Evolutionary conservation across 2,329 filamentous ascomycete genomes (phyloP).

Genomic region (Xylariaceae sp.): DNA sequence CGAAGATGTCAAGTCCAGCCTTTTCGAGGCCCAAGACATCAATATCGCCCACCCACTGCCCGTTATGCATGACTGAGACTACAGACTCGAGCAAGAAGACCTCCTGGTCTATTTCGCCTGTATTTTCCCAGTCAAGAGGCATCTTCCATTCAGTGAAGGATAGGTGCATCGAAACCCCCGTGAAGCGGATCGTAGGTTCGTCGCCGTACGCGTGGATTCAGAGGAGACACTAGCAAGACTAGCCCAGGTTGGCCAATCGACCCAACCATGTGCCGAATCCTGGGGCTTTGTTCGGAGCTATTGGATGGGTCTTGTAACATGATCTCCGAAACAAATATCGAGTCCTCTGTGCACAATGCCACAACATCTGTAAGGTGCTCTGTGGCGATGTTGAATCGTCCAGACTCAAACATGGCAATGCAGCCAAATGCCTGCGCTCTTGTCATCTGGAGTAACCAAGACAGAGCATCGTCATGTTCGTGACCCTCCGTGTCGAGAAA

Average conservation of each 20-base stretch:
- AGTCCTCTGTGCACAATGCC: conserved; percentile 5
- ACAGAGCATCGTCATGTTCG: neutral
- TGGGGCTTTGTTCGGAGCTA: neutral
- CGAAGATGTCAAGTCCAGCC: conserved; percentile 1
- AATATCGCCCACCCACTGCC: conserved; percentile 13
- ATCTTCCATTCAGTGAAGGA: conserved; percentile 16
- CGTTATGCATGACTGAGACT: conserved; percentile 10
- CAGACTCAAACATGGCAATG: conserved; percentile 14
- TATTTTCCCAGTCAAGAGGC: conserved; percentile 5
- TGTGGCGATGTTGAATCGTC: conserved; percentile 4
- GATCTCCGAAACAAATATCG: conserved; percentile 7
- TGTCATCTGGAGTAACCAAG: neutral
- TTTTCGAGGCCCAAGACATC: conserved; percentile 5
- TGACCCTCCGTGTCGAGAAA: neutral
- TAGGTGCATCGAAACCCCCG: conserved; percentile 8
- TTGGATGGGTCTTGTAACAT: conserved; percentile 3
- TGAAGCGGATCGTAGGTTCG: conserved; percentile 4
- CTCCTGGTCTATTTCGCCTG: conserved; percentile 10
- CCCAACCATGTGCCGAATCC: conserved; percentile 8
- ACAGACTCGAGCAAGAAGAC: conserved; percentile 12
- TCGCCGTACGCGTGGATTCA: conserved; percentile 1
- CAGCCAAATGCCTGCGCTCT: conserved; percentile 5
- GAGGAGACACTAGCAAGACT: conserved; percentile 5
- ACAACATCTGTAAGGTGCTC: conserved; percentile 1
- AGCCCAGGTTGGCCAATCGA: conserved; percentile 9